Base-by-base conservation (phyloP, 2,329 filamentous ascomycete species). In the Fusarium udum region DNA sequence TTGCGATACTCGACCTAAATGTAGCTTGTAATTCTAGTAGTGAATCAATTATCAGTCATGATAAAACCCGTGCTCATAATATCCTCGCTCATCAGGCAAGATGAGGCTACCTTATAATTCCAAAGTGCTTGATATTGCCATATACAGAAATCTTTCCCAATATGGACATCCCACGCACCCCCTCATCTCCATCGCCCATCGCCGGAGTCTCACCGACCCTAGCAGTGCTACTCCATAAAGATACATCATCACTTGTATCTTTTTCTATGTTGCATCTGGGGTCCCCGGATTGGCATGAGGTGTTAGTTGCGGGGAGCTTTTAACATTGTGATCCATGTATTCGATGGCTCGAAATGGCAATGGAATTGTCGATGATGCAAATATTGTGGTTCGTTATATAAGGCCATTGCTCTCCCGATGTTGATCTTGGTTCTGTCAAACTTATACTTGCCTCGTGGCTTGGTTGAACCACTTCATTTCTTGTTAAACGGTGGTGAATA, bases 261-360 rank as follows among this genome's bases (percentile, higher is more conserved):
- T 48, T 43, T 48, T 42, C 20, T 46, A 20, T 64, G 53, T 63
- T 40, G 64, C 26, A 66, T 75, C 74, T 75, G 74, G 74, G 73
- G 74, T 72, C 74, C 73, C 73, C 74, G 62, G 74, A 75, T 75
- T 69, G 60, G 46, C 66, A 69, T 40, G 31, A 56, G 36, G 6
- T 55, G 22, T 62, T 39, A 24, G 51, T 58, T 63, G 42, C 42
- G 34, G 60, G 42, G 60, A 59, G 46, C n/a, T 42, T 20, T 20
- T 42, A 28, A 40, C 18, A 52, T 22, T 59, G 22, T 26, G 52
- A 67, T 52, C 61, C 34, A 32, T 59, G 36, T 24, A 45, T 7
- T 46, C 49, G 22, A 40, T 48, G 36, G 14, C 31, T 49, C 16
- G 24, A 61, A 43, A 28, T 37, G 31, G 61, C n/a, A 61, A 61